phyloP scores from a whole-genome alignment of 352 stramenopile species.

The Globisporangium splendens region DNA sequence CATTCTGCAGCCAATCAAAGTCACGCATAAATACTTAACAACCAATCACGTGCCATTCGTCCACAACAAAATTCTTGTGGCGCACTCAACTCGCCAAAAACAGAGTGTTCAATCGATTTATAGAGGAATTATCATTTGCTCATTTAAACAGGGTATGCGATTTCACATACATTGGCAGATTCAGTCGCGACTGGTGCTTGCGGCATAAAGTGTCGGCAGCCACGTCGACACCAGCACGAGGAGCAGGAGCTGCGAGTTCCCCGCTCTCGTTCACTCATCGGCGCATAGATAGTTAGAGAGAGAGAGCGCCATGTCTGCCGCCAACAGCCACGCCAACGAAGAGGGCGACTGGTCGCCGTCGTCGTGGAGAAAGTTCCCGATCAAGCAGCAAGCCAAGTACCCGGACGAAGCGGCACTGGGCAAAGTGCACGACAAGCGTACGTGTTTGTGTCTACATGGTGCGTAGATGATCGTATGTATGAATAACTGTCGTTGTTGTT shows the following conservation, averaged over 20 bases:
- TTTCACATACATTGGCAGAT: background rate
- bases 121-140: background rate
- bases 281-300: constrained; percentile 4
- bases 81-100: background rate
- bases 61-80: background rate
- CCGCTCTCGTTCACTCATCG: background rate
- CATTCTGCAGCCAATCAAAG: too few species aligned
- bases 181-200: background rate
- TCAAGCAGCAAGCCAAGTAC: constrained; percentile 83
- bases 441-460: constrained; percentile 2
- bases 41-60: background rate
- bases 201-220: background rate
- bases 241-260: background rate
- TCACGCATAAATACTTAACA: background rate
- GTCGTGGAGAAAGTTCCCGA: constrained; percentile 75
- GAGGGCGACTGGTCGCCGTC: constrained; percentile 47
- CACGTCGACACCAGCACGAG: background rate
- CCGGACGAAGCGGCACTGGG: constrained; percentile 67
- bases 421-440: constrained; percentile 67
- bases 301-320: constrained; percentile 3
- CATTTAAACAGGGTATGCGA: background rate
- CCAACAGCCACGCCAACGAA: background rate
- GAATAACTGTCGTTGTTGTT: constrained; percentile 13
- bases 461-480: too few species aligned
- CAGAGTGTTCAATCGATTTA: background rate